Base-by-base conservation (phyloP, 768 basidiomycete genomes). In the Agrocybe chaxingu region DNA sequence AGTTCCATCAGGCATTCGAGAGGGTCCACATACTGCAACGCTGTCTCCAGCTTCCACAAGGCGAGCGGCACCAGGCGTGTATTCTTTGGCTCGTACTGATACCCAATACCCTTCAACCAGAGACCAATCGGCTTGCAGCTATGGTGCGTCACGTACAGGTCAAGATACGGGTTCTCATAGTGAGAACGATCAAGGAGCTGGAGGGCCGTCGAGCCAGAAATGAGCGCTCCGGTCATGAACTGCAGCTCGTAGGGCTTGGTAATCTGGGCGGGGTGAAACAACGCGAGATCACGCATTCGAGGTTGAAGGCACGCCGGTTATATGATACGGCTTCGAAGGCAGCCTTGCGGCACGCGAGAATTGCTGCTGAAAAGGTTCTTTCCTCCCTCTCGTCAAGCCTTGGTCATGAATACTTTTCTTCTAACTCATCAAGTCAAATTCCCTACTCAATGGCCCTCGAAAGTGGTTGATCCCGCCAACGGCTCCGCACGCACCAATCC, bases 21-120 rank as follows among this genome's bases (percentile, higher is more conserved):
- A 12, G 47, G 35, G 3, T 44, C n/a, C 4, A 42, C 18, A 7
- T 10, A 19, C 2, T 47, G 40, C 7, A 52, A n/a, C 2, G 34
- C 41, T 30, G 35, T 32, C 8, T 52, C 45, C 11, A 52, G 13
- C 45, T 39, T 47, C 39, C 39, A 18, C 39, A 18, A 29, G 38
- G 8, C 32, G 37, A 19, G 13, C 18, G 32, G 31, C 39, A 3
- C 54, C 52, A 1, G 57, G 54, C 2, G 41, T 46, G 24, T 24
- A 24, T 4, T 24, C 24, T 24, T 24, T 4, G 24, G 24, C 24
- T 24, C 24, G 33, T 60, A 66, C 0, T 40, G 46, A 32, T 65
- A 67, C 0, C 57, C 62, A 10, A 56, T 46, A 1, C 13, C 3
- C 2, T 40, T 10, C 0, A 80, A 57, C 62, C 71, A 77, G 4